Percentiles rank a stretch among this genome's conserved stretches.
Evolutionary conservation across 129 eudicot genomes (phyloP).

Genomic region (Cynara cardunculus): DNA sequence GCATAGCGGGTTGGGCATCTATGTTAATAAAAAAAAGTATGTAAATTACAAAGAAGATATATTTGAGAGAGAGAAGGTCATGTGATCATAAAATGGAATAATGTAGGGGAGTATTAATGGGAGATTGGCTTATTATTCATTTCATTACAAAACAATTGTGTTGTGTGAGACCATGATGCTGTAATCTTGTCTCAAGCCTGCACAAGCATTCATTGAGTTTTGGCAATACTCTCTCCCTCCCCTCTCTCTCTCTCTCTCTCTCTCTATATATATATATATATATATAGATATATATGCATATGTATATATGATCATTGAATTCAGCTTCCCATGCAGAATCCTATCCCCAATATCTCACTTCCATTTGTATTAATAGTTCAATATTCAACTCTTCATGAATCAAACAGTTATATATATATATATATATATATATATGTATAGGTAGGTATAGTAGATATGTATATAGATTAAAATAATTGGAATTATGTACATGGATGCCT

Average conservation of each 20-base stretch:
- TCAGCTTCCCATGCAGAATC: not conserved
- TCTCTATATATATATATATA: not conserved
- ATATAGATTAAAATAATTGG: no score
- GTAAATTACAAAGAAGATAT: no score
- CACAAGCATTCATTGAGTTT: slow-evolving; percentile 26
- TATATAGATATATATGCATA: not conserved
- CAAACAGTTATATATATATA: not conserved
- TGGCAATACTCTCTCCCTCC: slow-evolving; percentile 21
- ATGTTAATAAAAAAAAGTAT: no score
- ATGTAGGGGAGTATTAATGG: slow-evolving; percentile 28
- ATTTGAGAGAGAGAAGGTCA: slow-evolving; percentile 3
- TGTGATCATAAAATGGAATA: slow-evolving; percentile 18
- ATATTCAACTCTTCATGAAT: not conserved
- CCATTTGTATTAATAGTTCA: not conserved
- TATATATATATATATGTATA: not conserved
- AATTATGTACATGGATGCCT: not conserved
- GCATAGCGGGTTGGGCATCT: no score
- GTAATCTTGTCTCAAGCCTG: slow-evolving; percentile 36
- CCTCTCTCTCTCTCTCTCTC: not conserved
- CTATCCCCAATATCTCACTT: slow-evolving; percentile 1
- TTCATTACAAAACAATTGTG: not conserved
- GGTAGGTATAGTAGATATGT: not conserved
- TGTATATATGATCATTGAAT: not conserved
- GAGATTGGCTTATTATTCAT: slow-evolving; percentile 29
- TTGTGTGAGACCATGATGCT: slow-evolving; percentile 9